Conservation (phyloP, 139 green algal species). For the Eudorina sp. region DNA sequence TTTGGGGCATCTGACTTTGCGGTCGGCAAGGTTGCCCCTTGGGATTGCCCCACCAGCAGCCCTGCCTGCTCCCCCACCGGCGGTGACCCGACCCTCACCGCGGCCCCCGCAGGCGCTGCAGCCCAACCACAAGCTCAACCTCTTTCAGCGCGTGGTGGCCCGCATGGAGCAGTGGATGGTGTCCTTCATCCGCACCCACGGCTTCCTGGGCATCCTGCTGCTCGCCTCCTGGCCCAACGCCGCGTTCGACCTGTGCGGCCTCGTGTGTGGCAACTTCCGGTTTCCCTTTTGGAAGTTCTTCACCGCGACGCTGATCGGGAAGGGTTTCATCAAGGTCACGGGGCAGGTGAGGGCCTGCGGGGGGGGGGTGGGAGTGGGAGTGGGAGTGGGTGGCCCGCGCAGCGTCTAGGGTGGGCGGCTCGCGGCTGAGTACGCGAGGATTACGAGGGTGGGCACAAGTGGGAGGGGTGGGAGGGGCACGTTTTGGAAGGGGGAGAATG, state of each 20-base stretch:
- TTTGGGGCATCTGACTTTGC: too few species aligned
- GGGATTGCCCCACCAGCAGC: too few species aligned
- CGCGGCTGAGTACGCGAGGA: too few species aligned
- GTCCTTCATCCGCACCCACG: slow-evolving; percentile 81
- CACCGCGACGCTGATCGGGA: slow-evolving; percentile 87
- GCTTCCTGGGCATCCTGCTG: slow-evolving; percentile 91
- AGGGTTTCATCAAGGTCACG: slow-evolving; percentile 87
- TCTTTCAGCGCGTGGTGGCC: not conserved
- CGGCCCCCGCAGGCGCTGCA: slow-evolving; percentile 2
- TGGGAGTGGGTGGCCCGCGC: too few species aligned
- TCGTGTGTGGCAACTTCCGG: slow-evolving; percentile 91
- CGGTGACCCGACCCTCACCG: not conserved
- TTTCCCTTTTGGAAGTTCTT: slow-evolving; percentile 97
- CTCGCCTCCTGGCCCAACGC: slow-evolving; percentile 93
- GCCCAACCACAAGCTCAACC: not conserved
- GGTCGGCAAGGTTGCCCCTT: too few species aligned
- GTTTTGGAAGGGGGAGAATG: too few species aligned
- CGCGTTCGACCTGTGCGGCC: slow-evolving; percentile 94
- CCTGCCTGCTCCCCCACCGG: too few species aligned
- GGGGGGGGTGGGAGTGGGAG: not conserved
- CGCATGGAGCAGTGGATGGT: slow-evolving; percentile 86
- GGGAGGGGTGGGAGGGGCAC: too few species aligned
- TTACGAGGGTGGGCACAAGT: too few species aligned
- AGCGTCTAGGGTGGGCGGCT: too few species aligned
- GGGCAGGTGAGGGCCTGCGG: slow-evolving; percentile 43